phyloP scores from a whole-genome alignment of 441 rosid species.

The Raphanus hybrid region DNA sequence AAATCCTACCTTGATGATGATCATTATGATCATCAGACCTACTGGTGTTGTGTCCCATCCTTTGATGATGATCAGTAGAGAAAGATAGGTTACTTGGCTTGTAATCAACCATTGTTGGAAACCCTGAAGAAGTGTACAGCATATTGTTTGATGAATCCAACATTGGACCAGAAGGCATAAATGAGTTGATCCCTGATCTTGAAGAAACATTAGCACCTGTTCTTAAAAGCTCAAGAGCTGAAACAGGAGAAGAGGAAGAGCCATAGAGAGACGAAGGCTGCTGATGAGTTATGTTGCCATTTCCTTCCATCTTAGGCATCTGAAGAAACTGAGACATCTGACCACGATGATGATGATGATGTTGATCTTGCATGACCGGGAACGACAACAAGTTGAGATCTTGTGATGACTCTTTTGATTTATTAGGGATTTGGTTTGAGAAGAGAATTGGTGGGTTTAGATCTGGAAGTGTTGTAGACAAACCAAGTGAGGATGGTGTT shows the following conservation, averaged over 20 bases:
- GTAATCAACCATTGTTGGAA: slow-evolving; percentile 62
- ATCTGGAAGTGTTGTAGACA: slow-evolving; percentile 62
- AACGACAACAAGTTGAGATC: slow-evolving; percentile 73
- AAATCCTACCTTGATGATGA: slow-evolving; percentile 53
- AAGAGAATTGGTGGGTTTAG: slow-evolving; percentile 68
- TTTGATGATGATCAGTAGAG: slow-evolving; percentile 55
- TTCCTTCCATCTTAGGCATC: slow-evolving; percentile 50
- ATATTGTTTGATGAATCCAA: slow-evolving; percentile 50
- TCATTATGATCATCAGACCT: slow-evolving; percentile 48
- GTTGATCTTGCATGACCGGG: slow-evolving; percentile 56
- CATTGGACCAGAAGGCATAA: slow-evolving; percentile 52
- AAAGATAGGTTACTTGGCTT: slow-evolving; percentile 63
- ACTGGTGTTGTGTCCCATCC: slow-evolving; percentile 44
- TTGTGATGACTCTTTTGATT: slow-evolving; percentile 60
- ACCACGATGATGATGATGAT: slow-evolving; percentile 42
- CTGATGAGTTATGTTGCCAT: slow-evolving; percentile 38
- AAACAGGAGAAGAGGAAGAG: slow-evolving; percentile 49
- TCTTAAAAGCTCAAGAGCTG: slow-evolving; percentile 70
- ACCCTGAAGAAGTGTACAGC: slow-evolving; percentile 59
- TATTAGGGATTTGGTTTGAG: slow-evolving; percentile 63
- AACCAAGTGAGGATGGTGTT: slow-evolving; percentile 44
- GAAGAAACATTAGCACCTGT: slow-evolving; percentile 42
- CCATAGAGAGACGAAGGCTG: slow-evolving; percentile 42
- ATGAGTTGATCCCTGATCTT: slow-evolving; percentile 60
- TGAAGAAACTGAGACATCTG: slow-evolving; percentile 51